Evolutionary conservation across 2,329 filamentous ascomycete species (phyloP), one percentile per base, ranked within the genome.

Genomic region (Epichloe coenophiala): DNA sequence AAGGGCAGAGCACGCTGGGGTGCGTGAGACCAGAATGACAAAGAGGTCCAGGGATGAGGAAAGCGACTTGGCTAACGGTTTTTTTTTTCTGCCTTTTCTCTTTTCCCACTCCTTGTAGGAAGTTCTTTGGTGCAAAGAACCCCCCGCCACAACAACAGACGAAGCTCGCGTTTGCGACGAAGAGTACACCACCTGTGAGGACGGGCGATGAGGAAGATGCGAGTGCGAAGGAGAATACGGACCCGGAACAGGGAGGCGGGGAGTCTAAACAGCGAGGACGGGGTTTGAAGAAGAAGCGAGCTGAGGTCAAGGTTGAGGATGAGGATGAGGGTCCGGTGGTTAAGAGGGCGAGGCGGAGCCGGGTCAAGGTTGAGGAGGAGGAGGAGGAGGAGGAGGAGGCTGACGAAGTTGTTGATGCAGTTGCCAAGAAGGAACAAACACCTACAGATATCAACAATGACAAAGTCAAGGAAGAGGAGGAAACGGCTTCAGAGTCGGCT

Each of bases 111-210:
- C 31, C 9, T 15, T 54, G 15, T 48, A 97, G 91, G 54, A 93
- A 91, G 65, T 96, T 95, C 71, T 95, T 96, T 63, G 83, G 80
- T 47, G 66, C 75, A 5, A 77, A 76, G 57, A 67, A 76, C 0
- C 57, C 5, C 56, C 56, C 77, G 17, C 78, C 80, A 12, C 75
- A 77, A 38, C 84, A 88, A 64, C 88, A 95, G 66, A 84, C 86
- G 1, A 93, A 83, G 58, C 71, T 95, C 39, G 77, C 84, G 0
- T 95, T 95, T 61, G 80, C 81, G 37, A 81, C 80, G 46, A 81
- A 79, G 61, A 62, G 66, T 47, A 54, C 63, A 11, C 62, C 64
- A 11, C 62, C 64, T 17, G 60, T 59, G 48, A 58, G 67, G 45
- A 59, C 63, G 27, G 58, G 60, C 5, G 56, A 50, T 13, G 61